Percentiles rank a stretch among this genome's conserved stretches.
phyloP scores from a whole-genome alignment of 495 filamentous ascomycete species.

The Hyphodiscus hymeniophilus region DNA sequence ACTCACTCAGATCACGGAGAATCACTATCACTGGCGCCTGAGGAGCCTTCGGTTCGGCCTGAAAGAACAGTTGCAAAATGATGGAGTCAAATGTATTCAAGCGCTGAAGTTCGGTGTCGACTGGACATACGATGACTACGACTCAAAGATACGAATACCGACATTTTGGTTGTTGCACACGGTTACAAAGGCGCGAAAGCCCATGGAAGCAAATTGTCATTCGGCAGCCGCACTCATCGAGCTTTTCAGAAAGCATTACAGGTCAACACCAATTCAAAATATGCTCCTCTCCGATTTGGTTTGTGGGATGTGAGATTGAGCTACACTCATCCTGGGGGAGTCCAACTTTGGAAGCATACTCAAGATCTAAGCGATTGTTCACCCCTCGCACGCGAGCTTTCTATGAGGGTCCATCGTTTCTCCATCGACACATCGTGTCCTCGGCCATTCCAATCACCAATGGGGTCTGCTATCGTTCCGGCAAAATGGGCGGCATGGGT shows the following conservation, averaged over 20 bases:
- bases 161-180: background rate
- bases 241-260: background rate
- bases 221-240: background rate
- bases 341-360: background rate
- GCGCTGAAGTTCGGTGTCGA: background rate
- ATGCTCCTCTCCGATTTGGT: constrained; percentile 7
- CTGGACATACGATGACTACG: background rate
- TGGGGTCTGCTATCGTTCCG: background rate
- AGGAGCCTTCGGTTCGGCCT: background rate
- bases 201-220: too few relatives aligned
- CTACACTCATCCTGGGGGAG: too few relatives aligned
- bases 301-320: background rate
- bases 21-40: background rate
- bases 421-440: background rate
- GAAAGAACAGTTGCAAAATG: background rate
- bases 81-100: background rate
- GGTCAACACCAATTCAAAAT: background rate
- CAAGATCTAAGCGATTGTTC: background rate
- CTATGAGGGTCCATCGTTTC: background rate
- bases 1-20: background rate
- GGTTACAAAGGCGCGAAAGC: background rate
- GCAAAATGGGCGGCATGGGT: background rate
- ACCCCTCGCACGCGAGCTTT: background rate
- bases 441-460: background rate
- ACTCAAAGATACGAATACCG: background rate